Evolutionary conservation across 208 protist genomes (phyloP).

Genomic region (Naegleria lovaniensis): DNA sequence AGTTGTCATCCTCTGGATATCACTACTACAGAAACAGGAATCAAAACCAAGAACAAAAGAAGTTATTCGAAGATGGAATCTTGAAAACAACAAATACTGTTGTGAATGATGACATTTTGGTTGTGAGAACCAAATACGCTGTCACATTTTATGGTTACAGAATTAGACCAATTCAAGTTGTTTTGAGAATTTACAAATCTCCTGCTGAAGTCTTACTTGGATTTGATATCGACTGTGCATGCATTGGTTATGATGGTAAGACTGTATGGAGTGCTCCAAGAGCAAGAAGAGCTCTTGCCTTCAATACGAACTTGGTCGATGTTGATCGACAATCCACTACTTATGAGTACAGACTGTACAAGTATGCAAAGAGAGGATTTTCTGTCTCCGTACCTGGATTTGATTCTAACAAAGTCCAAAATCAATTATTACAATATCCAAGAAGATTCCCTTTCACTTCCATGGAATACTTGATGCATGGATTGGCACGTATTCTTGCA

Average conservation of each 20-base stretch:
- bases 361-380: constrained; percentile 37
- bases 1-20: neutral
- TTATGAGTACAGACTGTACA: constrained; percentile 35
- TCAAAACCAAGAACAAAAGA: neutral
- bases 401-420: neutral
- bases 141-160: neutral
- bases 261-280: neutral
- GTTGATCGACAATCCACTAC: constrained; percentile 36
- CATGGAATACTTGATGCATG: neutral
- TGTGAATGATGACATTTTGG: neutral
- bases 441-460: neutral
- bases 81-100: neutral
- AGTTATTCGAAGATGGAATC: neutral
- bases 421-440: neutral
- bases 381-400: constrained; percentile 29
- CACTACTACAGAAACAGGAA: neutral
- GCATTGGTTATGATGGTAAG: neutral
- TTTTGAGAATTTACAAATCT: constrained; percentile 37
- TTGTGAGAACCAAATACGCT: constrained; percentile 4
- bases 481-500: neutral
- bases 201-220: constrained; percentile 34
- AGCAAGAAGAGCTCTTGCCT: neutral
- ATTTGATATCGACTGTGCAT: constrained; percentile 36
- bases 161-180: constrained; percentile 32
- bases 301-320: constrained; percentile 29